These are phyloP conservation scores for Globisporangium splendens DNA, from an alignment of 352 stramenopile species.

Conservation along the genomic window DNA sequence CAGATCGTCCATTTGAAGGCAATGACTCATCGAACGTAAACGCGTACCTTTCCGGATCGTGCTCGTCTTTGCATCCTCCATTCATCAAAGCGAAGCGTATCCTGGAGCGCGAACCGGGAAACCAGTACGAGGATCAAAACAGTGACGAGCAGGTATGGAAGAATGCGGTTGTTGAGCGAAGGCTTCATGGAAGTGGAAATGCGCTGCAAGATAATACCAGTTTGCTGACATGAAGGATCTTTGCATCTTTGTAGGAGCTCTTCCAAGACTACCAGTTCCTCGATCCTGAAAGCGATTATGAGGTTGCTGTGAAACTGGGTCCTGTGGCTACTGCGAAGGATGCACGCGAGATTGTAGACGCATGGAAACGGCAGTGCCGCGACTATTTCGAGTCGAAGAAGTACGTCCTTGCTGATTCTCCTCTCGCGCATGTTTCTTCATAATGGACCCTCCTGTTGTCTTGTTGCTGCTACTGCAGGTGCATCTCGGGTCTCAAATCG, in stretches of 20 bases:
- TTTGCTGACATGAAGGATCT: background rate
- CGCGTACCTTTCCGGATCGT: slow-evolving; percentile 43
- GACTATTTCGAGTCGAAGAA: slow-evolving; percentile 46
- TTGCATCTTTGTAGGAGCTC: slow-evolving; percentile 44
- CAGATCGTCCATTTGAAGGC: slow-evolving; percentile 70
- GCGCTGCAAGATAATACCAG: no score
- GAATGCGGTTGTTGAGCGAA: background rate
- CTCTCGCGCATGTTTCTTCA: background rate
- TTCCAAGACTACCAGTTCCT: slow-evolving; percentile 87
- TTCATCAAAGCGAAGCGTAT: slow-evolving; percentile 67
- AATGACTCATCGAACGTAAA: slow-evolving; percentile 30
- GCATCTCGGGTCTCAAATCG: slow-evolving; percentile 34
- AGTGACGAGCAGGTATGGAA: slow-evolving; percentile 60
- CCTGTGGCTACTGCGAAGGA: slow-evolving; percentile 39
- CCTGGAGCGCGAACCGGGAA: slow-evolving; percentile 70
- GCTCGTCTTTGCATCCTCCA: slow-evolving; percentile 42
- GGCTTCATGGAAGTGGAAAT: no score
- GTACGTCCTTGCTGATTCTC: slow-evolving; percentile 22
- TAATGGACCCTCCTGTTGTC: background rate
- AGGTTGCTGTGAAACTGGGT: slow-evolving; percentile 73
- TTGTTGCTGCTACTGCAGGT: slow-evolving; percentile 25
- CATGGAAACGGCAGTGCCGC: slow-evolving; percentile 54
- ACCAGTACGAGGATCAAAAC: slow-evolving; percentile 81
- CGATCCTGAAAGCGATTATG: slow-evolving; percentile 66
- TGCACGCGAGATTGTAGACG: slow-evolving; percentile 44